phyloP scores from a whole-genome alignment of 2,329 filamentous ascomycete genomes.

The Coniochaeta prunicola region DNA sequence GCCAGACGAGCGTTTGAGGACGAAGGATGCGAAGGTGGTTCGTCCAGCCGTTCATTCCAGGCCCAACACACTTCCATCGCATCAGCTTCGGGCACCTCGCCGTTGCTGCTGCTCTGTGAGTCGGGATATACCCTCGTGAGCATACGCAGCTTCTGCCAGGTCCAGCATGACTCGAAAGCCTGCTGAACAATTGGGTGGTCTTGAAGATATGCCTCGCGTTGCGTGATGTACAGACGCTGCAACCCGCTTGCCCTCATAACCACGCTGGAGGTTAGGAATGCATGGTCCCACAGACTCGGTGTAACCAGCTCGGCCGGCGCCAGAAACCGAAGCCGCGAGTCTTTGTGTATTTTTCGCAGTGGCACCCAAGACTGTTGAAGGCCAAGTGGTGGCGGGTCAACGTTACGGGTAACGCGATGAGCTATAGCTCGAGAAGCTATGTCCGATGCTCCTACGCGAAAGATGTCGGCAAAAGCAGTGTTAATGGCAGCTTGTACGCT shows the following conservation, averaged over 20 bases:
- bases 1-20: constrained; percentile 34
- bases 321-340: constrained; percentile 64
- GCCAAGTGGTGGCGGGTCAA: constrained; percentile 44
- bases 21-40: constrained; percentile 28
- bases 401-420: constrained; percentile 6
- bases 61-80: constrained; percentile 60
- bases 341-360: constrained; percentile 67
- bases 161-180: constrained; percentile 52
- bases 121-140: constrained; percentile 51
- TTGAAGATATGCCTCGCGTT: constrained; percentile 68
- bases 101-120: constrained; percentile 28
- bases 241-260: constrained; percentile 62
- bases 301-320: constrained; percentile 66
- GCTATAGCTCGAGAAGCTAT: not conserved
- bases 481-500: constrained; percentile 60
- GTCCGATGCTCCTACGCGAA: constrained; percentile 33
- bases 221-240: constrained; percentile 68
- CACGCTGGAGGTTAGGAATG: constrained; percentile 62
- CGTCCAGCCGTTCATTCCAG: constrained; percentile 59
- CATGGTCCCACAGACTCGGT: constrained; percentile 61
- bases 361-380: constrained; percentile 67
- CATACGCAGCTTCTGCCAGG: constrained; percentile 62
- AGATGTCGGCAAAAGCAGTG: constrained; percentile 52
- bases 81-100: constrained; percentile 51
- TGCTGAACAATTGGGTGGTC: constrained; percentile 31